Evolutionary conservation across 177 flowering plant genomes (phyloP).

Genomic region (Vitis hybrid): DNA sequence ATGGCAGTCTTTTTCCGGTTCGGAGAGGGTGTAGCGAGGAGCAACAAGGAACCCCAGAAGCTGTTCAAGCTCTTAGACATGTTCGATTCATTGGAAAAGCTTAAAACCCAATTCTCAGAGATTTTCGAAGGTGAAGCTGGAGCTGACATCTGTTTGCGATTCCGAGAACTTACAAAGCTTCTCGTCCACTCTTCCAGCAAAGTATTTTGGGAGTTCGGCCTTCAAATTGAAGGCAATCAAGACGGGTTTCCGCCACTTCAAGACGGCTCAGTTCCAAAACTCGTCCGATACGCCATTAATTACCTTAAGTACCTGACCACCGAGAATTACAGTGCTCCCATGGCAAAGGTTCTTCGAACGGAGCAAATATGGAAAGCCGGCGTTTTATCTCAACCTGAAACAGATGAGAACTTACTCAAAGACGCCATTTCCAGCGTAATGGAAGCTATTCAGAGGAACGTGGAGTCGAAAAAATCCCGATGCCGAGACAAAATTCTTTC

Average conservation of each 20-base stretch:
- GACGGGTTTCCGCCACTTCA: constrained; percentile 57
- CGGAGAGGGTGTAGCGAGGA: constrained; percentile 72
- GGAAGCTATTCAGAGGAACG: constrained; percentile 64
- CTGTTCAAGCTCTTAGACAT: constrained; percentile 80
- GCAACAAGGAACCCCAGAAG: constrained; percentile 74
- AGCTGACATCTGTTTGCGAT: constrained; percentile 50
- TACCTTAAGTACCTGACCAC: constrained; percentile 57
- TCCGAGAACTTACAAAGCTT: constrained; percentile 64
- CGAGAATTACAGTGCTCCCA: constrained; percentile 45
- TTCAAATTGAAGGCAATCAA: constrained; percentile 65
- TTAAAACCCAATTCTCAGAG: constrained; percentile 35
- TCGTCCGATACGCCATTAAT: constrained; percentile 65
- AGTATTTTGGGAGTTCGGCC: constrained; percentile 73
- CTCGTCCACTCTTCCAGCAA: constrained; percentile 55
- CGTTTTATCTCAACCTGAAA: constrained; percentile 39
- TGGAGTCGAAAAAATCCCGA: constrained; percentile 44
- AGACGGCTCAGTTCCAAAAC: constrained; percentile 66
- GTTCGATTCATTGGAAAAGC: constrained; percentile 60
- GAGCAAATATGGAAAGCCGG: constrained; percentile 70
- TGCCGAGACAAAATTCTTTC: constrained; percentile 55
- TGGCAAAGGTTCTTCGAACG: constrained; percentile 55
- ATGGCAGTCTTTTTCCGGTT: constrained; percentile 81
- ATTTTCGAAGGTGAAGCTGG: constrained; percentile 66
- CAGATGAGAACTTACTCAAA: constrained; percentile 47
- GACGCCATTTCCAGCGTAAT: constrained; percentile 55